These are phyloP conservation scores for Pichia exigua DNA, from an alignment of 805 yeast genomes.

Conservation along the genomic window DNA sequence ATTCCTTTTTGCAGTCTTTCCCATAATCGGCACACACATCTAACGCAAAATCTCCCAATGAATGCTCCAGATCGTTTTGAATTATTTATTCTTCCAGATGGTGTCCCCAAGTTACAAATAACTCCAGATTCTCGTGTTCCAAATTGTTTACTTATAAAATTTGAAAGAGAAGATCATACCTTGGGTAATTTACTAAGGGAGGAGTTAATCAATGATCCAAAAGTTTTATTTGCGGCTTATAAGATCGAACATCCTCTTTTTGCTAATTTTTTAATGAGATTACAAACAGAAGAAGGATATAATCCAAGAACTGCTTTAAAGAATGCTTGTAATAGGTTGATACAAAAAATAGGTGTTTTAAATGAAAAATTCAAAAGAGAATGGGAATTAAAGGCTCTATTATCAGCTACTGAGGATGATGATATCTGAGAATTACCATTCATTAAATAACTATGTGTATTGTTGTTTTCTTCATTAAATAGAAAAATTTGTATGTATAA, in stretches of 20 bases:
- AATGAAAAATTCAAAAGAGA: slow-evolving; percentile 79
- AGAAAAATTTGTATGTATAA: background rate
- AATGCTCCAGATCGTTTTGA: slow-evolving; percentile 99
- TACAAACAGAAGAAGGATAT: slow-evolving; percentile 94
- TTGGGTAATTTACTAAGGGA: slow-evolving; percentile 84
- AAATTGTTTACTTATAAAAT: slow-evolving; percentile 84
- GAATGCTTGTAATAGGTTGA: slow-evolving; percentile 80
- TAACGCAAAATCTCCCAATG: slow-evolving; percentile 38
- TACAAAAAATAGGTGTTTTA: slow-evolving; percentile 67
- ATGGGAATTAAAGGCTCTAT: slow-evolving; percentile 81
- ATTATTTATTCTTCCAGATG: slow-evolving; percentile 93
- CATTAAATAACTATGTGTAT: background rate
- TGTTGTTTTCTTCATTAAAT: background rate
- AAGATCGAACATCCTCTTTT: slow-evolving; percentile 97
- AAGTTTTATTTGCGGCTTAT: slow-evolving; percentile 94
- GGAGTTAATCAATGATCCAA: slow-evolving; percentile 76
- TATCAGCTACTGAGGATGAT: slow-evolving; percentile 45
- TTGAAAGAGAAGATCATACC: slow-evolving; percentile 97
- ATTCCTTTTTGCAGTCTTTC: background rate
- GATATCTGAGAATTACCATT: slow-evolving; percentile 4
- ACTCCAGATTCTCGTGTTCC: slow-evolving; percentile 94
- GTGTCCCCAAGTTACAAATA: slow-evolving; percentile 84
- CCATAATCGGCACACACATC: background rate
- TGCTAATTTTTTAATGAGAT: slow-evolving; percentile 88
- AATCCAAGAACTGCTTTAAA: slow-evolving; percentile 84